These are phyloP conservation scores for Bauhinia variegata DNA, from an alignment of 306 rosid genomes.

Conservation along the genomic window DNA sequence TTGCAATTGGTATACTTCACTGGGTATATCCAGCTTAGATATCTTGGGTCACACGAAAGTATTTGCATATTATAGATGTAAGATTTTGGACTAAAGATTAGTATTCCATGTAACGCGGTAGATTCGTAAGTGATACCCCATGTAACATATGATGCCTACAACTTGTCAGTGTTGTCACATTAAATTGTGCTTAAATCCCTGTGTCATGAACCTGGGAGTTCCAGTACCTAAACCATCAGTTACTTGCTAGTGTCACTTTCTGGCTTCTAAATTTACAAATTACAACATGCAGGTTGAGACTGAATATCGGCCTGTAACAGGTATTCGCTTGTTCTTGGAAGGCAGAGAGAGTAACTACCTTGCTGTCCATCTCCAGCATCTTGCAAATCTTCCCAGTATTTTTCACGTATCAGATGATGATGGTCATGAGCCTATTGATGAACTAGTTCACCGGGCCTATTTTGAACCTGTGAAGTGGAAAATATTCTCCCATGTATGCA, in stretches of 20 bases:
- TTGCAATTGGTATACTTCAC: too few species aligned
- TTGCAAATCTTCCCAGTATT: slow-evolving; percentile 54
- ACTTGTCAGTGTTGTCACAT: neutral
- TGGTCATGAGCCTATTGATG: slow-evolving; percentile 38
- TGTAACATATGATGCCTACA: neutral
- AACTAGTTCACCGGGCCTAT: slow-evolving; percentile 49
- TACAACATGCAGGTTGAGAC: slow-evolving; percentile 57
- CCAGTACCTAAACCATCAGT: neutral
- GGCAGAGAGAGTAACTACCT: slow-evolving; percentile 64
- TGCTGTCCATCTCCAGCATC: slow-evolving; percentile 76
- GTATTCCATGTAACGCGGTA: too few species aligned
- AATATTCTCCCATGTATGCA: slow-evolving; percentile 64
- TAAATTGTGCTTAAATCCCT: neutral
- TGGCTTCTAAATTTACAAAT: slow-evolving; percentile 26
- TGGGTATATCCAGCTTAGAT: too few species aligned
- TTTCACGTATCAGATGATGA: slow-evolving; percentile 46
- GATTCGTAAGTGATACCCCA: too few species aligned
- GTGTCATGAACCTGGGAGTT: neutral
- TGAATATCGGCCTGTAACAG: slow-evolving; percentile 63
- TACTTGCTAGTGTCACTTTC: neutral
- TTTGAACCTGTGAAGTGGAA: slow-evolving; percentile 64
- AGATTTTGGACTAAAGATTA: too few species aligned
- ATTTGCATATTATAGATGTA: too few species aligned
- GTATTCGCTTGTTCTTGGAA: slow-evolving; percentile 65
- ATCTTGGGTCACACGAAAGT: too few species aligned